These are phyloP conservation scores for Xylaria sp. DNA, from an alignment of 2,329 filamentous ascomycete species.

Conservation along the genomic window DNA sequence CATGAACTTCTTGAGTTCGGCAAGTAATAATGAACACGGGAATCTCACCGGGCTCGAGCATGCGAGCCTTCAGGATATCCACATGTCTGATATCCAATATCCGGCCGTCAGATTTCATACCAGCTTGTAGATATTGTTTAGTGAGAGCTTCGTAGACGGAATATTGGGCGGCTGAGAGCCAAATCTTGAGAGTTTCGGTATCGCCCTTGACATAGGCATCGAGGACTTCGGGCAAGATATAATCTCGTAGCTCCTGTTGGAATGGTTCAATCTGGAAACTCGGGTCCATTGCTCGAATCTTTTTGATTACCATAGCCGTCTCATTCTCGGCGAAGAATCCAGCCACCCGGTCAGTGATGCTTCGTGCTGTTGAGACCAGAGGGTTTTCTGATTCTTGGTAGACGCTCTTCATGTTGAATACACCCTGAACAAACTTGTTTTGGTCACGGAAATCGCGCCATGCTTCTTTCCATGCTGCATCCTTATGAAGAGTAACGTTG, in stretches of 20 bases:
- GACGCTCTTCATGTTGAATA: conserved; percentile 83
- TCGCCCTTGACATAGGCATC: conserved; percentile 99
- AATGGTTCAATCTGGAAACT: conserved; percentile 95
- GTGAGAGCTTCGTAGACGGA: conserved; percentile 96
- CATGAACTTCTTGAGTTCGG: conserved; percentile 95
- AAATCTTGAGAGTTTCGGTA: conserved; percentile 85
- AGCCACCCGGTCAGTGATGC: conserved; percentile 89
- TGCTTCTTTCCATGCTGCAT: conserved; percentile 96
- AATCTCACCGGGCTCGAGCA: conserved; percentile 84
- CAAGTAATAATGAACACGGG: conserved; percentile 98
- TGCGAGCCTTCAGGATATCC: conserved; percentile 80
- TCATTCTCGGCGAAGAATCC: conserved; percentile 99
- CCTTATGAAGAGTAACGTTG: conserved; percentile 94
- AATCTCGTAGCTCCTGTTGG: conserved; percentile 92
- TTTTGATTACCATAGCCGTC: conserved; percentile 96
- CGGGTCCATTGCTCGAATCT: conserved; percentile 95
- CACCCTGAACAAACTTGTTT: conserved; percentile 83
- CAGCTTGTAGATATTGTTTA: conserved; percentile 92
- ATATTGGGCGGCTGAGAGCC: conserved; percentile 95
- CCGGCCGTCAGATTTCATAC: conserved; percentile 90
- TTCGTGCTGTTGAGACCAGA: conserved; percentile 87
- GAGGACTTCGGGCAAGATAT: conserved; percentile 94
- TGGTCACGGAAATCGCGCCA: conserved; percentile 95
- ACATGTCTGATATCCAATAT: conserved; percentile 96
- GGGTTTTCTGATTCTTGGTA: conserved; percentile 99